Percentiles rank a stretch among this genome's conserved stretches.
Evolutionary conservation across 2,329 filamentous ascomycete species (phyloP).

Genomic region (Exophiala sp.): DNA sequence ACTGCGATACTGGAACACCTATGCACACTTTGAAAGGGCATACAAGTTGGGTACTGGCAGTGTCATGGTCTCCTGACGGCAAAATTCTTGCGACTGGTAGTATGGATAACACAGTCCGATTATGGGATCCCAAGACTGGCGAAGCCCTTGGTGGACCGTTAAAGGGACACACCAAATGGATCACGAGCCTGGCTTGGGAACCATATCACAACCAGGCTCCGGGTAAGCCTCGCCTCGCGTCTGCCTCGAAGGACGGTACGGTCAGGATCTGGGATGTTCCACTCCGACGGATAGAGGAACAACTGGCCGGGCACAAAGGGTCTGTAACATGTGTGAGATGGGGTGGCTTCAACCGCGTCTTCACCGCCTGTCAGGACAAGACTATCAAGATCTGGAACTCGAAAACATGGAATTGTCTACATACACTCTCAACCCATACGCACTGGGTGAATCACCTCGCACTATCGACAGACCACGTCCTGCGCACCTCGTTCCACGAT

Average conservation of each 20-base stretch:
- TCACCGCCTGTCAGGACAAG: slow-evolving; percentile 86
- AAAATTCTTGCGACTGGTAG: slow-evolving; percentile 79
- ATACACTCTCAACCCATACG: slow-evolving; percentile 76
- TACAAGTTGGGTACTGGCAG: slow-evolving; percentile 82
- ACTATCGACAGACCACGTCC: slow-evolving; percentile 84
- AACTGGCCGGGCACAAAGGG: slow-evolving; percentile 82
- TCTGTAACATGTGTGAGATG: slow-evolving; percentile 88
- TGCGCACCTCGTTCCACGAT: slow-evolving; percentile 83
- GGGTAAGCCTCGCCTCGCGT: slow-evolving; percentile 75
- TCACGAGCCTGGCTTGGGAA: slow-evolving; percentile 86
- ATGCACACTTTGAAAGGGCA: slow-evolving; percentile 83
- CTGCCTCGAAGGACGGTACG: slow-evolving; percentile 84
- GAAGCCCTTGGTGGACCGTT: slow-evolving; percentile 67
- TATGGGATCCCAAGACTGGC: slow-evolving; percentile 81
- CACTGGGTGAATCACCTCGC: slow-evolving; percentile 97
- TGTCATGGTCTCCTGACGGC: slow-evolving; percentile 83
- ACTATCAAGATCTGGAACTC: slow-evolving; percentile 89
- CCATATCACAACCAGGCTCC: slow-evolving; percentile 78
- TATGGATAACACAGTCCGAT: slow-evolving; percentile 85
- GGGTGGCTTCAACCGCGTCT: slow-evolving; percentile 84
- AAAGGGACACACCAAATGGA: slow-evolving; percentile 85
- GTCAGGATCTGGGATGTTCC: slow-evolving; percentile 83
- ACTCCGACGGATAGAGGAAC: slow-evolving; percentile 72
- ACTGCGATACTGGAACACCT: slow-evolving; percentile 89
- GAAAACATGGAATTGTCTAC: slow-evolving; percentile 70